Conservation (phyloP, 169 alveolate species). For the Babesia bigemina region DNA sequence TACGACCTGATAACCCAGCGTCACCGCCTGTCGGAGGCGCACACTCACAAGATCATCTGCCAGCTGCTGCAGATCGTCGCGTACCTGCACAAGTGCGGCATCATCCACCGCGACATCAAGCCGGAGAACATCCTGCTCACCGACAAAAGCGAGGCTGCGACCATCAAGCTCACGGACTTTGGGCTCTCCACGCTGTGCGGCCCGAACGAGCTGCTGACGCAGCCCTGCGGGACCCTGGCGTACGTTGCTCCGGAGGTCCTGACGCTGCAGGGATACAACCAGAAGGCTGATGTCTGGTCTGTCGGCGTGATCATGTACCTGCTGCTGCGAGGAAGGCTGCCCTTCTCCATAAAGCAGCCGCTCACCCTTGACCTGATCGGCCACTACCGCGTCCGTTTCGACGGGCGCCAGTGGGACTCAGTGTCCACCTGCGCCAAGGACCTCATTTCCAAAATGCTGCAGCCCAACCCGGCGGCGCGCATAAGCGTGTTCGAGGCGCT, state of each 20-base stretch:
- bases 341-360: slow-evolving; percentile 83
- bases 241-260: slow-evolving; percentile 92
- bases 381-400: slow-evolving; percentile 72
- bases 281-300: slow-evolving; percentile 90
- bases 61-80: slow-evolving; percentile 91
- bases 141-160: slow-evolving; percentile 87
- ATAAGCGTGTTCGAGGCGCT: slow-evolving; percentile 83
- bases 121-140: slow-evolving; percentile 95
- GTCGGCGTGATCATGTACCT: slow-evolving; percentile 89
- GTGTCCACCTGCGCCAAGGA: slow-evolving; percentile 83
- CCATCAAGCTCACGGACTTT: slow-evolving; percentile 93
- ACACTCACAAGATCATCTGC: slow-evolving; percentile 82
- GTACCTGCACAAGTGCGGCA: slow-evolving; percentile 92
- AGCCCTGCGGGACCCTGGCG: slow-evolving; percentile 91
- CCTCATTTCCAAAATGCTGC: slow-evolving; percentile 68
- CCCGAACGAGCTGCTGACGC: slow-evolving; percentile 84
- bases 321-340: slow-evolving; percentile 87
- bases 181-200: slow-evolving; percentile 90
- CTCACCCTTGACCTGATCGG: slow-evolving; percentile 55
- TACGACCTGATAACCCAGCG: slow-evolving; percentile 76
- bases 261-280: slow-evolving; percentile 87
- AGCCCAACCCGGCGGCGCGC: slow-evolving; percentile 74
- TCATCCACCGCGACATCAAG: slow-evolving; percentile 94
- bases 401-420: slow-evolving; percentile 79
- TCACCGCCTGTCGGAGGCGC: slow-evolving; percentile 78